Base-by-base conservation (phyloP, 2,329 filamentous ascomycete genomes). In the Orbilia oligospora region DNA sequence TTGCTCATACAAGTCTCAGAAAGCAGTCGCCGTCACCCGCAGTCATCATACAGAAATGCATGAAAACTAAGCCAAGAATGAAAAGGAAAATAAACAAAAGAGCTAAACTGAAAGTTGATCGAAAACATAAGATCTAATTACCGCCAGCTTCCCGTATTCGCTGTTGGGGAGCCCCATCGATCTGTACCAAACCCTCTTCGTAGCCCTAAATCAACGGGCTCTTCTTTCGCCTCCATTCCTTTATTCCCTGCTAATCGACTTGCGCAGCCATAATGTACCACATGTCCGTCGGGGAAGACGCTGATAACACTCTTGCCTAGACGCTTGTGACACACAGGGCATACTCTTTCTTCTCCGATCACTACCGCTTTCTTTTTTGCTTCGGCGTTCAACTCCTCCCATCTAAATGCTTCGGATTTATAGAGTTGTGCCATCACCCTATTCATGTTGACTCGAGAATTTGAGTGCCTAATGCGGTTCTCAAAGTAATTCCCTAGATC, bases 401-500 rank as follows among this genome's bases (percentile, higher is more conserved):
- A 90, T 44, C 90, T 89, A n/a, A 95, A 90, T 24, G 93, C 90
- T 83, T 94, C 90, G 38, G 93, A 91, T 82, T 92, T 93, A 53
- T 93, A 88, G 81, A 99, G 85, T 0, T 90, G 90, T 1, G 91
- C 89, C 1, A 94, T 89, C 30, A 99, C 90, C 30, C 92, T 90
- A 36, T 91, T 90, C 84, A 96, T 91, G 81, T 94, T 95, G 76
- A 96, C 88, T 0, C 92, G 88, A 24, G 91, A 92, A 82, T 94
- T 97, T 66, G 93, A 93, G 10, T 91, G 90, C 20, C 96, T 91
- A 82, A 98, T 97, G 22, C 95, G 91, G 10, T 94, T 94, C 44
- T 91, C 90, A 87, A 99, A 98, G 85, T 99, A 99, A 14, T 91
- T 91, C 82, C 94, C 92, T 0, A 99, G 89, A 72, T 96, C 89